Evolutionary conservation across 768 basidiomycete species (phyloP), one percentile per base, ranked within the genome.

Genomic region (Leccinellum albellum): DNA sequence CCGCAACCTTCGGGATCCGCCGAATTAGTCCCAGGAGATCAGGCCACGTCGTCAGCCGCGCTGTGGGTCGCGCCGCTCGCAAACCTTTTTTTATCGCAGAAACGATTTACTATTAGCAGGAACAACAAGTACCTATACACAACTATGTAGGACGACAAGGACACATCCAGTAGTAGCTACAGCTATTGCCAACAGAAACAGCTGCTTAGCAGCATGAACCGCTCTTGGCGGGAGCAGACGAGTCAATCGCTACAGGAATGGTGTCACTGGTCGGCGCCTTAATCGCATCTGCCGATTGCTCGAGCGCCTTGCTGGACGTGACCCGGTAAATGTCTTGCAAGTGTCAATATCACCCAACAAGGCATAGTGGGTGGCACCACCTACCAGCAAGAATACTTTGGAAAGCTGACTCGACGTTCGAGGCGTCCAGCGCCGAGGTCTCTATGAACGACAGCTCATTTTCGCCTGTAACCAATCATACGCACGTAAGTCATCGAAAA

Each of bases 351-450:
- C 46, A 8, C 47, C 4, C 53, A 20, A 20, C 12, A 49, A 3
- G 8, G 2, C 26, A 44, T 14, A 33, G 35, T 26, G 2, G 13
- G 4, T 46, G 20, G 48, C 33, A 32, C 28, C n/a, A 76, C 84
- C 51, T 50, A 93, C 94, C 94, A 46, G 89, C 87, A 60, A 99
- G 81, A 70, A 98, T 98, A 56, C 86, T 94, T 74, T 98, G 94
- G 87, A 99, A 99, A 51, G 96, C 97, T 56, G 83, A 77, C 76
- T 98, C 96, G 75, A 99, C 95, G 77, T 98, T 97, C 51, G 94
- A 95, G 66, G 96, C 93, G 85, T 99, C 97, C 83, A 98, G 87
- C 77, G 96, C 96, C 69, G 96, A 99, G 59, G 96, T 99, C 81
- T 99, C 96, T 63, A 99, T 96, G 81, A 96, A 96, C 54, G 89